These are phyloP conservation scores for Plantago coronopus DNA, from an alignment of 305 asterid species.

Conservation along the genomic window DNA sequence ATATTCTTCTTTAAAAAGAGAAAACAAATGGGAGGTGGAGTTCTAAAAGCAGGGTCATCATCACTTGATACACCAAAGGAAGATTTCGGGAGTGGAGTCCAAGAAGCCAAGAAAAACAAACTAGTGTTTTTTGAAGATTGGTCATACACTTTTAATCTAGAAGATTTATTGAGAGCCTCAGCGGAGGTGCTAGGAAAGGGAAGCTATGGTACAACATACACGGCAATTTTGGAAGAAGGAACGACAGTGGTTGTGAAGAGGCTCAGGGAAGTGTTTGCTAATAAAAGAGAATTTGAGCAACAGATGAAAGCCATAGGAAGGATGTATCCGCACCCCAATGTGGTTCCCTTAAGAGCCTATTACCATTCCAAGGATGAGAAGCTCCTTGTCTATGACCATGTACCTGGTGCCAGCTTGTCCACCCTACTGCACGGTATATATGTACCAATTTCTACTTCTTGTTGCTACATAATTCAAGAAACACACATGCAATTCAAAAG, in stretches of 20 bases:
- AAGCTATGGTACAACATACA: slow-evolving; percentile 63
- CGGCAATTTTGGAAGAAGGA: slow-evolving; percentile 66
- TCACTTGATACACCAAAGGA: slow-evolving; percentile 36
- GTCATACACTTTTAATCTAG: slow-evolving; percentile 56
- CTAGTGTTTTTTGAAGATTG: slow-evolving; percentile 55
- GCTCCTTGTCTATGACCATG: slow-evolving; percentile 55
- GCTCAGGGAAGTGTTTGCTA: slow-evolving; percentile 54
- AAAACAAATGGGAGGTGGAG: slow-evolving; percentile 21
- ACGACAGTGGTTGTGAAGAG: slow-evolving; percentile 64
- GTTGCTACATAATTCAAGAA: no score
- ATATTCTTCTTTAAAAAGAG: slow-evolving; percentile 37
- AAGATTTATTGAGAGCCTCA: slow-evolving; percentile 72
- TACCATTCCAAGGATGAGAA: slow-evolving; percentile 76
- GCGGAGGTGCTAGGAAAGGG: slow-evolving; percentile 91
- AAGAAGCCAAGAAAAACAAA: slow-evolving; percentile 54
- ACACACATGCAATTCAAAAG: no score
- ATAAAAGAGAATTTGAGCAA: slow-evolving; percentile 62
- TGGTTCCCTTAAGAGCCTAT: slow-evolving; percentile 62
- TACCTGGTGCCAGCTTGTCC: slow-evolving; percentile 57
- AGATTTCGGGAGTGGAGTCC: slow-evolving; percentile 58
- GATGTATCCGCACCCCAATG: slow-evolving; percentile 48
- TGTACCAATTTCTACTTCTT: slow-evolving; percentile 1
- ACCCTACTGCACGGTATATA: slow-evolving; percentile 53
- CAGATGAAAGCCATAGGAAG: slow-evolving; percentile 61
- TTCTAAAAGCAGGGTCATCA: slow-evolving; percentile 25